Evolutionary conservation across 805 yeast species (phyloP).

Genomic region (Cyberlindnera maritima): DNA sequence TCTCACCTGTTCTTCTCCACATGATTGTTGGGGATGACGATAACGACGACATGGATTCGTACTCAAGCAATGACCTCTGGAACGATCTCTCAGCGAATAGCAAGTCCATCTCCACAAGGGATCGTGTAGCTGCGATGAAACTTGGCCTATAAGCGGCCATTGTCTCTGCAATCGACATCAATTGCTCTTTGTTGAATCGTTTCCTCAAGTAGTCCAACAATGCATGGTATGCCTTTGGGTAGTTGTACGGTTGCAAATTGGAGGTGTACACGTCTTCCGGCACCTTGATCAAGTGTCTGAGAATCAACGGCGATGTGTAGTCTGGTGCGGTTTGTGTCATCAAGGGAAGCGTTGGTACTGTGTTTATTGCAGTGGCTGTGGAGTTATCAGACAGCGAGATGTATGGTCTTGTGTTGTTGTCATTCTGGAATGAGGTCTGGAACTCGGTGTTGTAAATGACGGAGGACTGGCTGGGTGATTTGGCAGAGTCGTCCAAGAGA

Average conservation of each 20-base stretch:
- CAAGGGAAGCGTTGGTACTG: constrained; percentile 15
- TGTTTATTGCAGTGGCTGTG: constrained; percentile 5
- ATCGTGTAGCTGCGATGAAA: constrained; percentile 72
- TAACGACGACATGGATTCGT: constrained; percentile 44
- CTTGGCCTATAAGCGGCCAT: constrained; percentile 64
- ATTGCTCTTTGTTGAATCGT: constrained; percentile 66
- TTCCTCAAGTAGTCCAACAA: constrained; percentile 71
- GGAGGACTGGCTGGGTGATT: constrained; percentile 25
- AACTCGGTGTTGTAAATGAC: constrained; percentile 25
- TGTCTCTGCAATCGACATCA: constrained; percentile 53
- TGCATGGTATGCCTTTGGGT: constrained; percentile 90
- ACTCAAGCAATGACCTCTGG: constrained; percentile 56
- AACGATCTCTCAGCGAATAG: constrained; percentile 58
- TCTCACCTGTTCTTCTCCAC: constrained; percentile 86
- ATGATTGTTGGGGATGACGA: constrained; percentile 78
- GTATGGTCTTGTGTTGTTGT: constrained; percentile 29
- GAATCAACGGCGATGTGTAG: constrained; percentile 55
- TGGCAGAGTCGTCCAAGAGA: constrained; percentile 28
- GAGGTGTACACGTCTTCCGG: constrained; percentile 82
- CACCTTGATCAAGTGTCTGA: constrained; percentile 56
- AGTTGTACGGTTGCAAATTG: constrained; percentile 80
- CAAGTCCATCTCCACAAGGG: constrained; percentile 67
- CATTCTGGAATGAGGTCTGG: constrained; percentile 27
- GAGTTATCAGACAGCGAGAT: constrained; percentile 29
- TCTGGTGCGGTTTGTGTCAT: constrained; percentile 29